Base-by-base conservation (phyloP, 2,329 filamentous ascomycete genomes). In the Penicillium hordei region DNA sequence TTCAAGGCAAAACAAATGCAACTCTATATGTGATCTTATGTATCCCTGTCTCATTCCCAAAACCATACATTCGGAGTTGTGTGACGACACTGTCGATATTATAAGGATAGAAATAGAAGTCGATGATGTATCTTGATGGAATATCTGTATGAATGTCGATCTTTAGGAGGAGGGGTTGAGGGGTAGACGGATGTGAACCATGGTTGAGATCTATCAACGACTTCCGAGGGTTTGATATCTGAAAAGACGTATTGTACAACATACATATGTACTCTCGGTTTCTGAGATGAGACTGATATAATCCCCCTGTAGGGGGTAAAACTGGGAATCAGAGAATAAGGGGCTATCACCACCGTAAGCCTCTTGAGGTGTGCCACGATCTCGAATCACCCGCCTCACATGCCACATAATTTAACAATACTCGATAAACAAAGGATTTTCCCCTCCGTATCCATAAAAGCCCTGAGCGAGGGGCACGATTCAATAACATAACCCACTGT, bases 31-130 rank as follows among this genome's bases (percentile, higher is more conserved):
- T 23, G 36, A 52, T 40, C 15, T 7, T 49, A 48, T 27, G 10
- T 50, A 63, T 56, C 64, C 62, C 60, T 66, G 63, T 64, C 61
- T 62, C 64, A 66, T 66, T 66, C 64, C 43, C 57, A 40, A 59
- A 45, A 46, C 15, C 2, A 51, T n/a, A 25, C 3, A 7, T 33
- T 63, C 60, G 62, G 62, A 62, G 57, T 42, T 59, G 59, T 65
- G 54, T 57, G 50, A 66, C 62, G 36, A 57, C 51, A 36, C 36
- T 43, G 5, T 39, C 1, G 12, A 42, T 23, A 40, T 36, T 43
- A 59, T 52, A 27, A n/a, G 6, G 15, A 5, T 45, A 48, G 17
- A 29, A 15, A 29, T 29, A 25, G n/a, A 29, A 19, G 12, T 34
- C 15, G 33, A 34, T 17, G 21, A 27, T 29, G 19, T 33, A 21